A percentile compares a stretch with the other conserved stretches of the same genome.
phyloP scores from a whole-genome alignment of 768 basidiomycete species.

The Leccinellum albellum region DNA sequence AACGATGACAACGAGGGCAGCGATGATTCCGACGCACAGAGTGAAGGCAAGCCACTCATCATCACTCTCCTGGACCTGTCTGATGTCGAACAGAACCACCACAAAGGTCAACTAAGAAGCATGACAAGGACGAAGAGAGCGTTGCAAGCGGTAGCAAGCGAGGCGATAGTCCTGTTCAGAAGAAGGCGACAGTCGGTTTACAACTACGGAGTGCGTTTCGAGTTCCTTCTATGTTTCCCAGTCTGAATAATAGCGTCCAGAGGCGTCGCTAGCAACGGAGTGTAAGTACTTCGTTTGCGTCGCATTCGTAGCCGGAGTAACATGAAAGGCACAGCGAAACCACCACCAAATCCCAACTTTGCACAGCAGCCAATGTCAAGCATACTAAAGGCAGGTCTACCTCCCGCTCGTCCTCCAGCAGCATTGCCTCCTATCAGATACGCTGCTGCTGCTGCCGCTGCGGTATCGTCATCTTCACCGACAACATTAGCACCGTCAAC shows the following conservation, averaged over 20 bases:
- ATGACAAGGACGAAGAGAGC: conserved; percentile 69
- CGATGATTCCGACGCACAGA: conserved; percentile 70
- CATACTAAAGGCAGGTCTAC: conserved; percentile 74
- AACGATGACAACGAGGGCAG: conserved; percentile 65
- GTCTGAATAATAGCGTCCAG: conserved; percentile 36
- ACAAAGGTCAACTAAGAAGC: conserved; percentile 70
- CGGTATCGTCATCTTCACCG: conserved; percentile 25
- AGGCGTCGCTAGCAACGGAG: conserved; percentile 60
- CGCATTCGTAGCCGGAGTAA: conserved; percentile 4
- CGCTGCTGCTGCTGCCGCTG: conserved; percentile 79
- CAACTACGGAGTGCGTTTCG: conserved; percentile 66
- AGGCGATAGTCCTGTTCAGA: conserved; percentile 74
- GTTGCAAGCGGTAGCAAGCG: conserved; percentile 65
- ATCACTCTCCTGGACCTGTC: background rate
- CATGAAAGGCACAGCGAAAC: conserved; percentile 41
- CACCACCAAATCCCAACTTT: conserved; percentile 78
- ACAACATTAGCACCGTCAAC: conserved; percentile 20
- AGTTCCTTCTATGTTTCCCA: conserved; percentile 2
- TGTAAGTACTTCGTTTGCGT: conserved; percentile 36
- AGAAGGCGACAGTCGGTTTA: conserved; percentile 64
- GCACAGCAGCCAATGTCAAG: conserved; percentile 70
- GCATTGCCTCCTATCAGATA: conserved; percentile 81
- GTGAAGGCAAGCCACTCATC: conserved; percentile 55
- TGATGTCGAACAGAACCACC: conserved; percentile 48
- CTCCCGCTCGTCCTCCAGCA: conserved; percentile 47